phyloP scores from a whole-genome alignment of 176 grass and related monocot genomes.

The Neostapfia colusana region DNA sequence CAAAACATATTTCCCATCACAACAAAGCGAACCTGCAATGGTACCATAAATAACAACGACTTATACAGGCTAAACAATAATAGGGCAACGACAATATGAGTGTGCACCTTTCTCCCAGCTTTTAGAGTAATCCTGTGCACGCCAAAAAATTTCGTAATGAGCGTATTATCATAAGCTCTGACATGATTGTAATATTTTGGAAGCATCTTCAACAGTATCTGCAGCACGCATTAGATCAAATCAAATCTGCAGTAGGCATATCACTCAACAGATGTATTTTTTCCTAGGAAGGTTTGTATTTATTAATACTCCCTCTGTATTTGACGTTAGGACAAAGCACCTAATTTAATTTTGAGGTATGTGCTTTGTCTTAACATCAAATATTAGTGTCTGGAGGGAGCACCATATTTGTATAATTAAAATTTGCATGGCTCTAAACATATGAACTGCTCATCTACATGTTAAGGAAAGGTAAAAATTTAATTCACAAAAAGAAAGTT shows the following conservation, averaged over 20 bases:
- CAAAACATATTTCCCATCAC: conserved; percentile 99
- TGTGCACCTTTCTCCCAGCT: conserved; percentile 68
- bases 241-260: conserved; percentile 65
- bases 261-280: conserved; percentile 37
- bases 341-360: neutral
- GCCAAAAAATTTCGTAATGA: conserved; percentile 98
- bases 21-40: conserved; percentile 83
- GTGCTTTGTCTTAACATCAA: neutral
- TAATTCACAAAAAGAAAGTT: conserved; percentile 9
- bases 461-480: conserved; percentile 16
- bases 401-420: neutral
- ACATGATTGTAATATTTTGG: conserved; percentile 97
- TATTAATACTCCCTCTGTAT: neutral
- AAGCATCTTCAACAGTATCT: conserved; percentile 99
- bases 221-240: conserved; percentile 67
- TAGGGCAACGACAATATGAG: conserved; percentile 22
- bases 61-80: conserved; percentile 27
- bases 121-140: conserved; percentile 86
- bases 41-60: conserved; percentile 22
- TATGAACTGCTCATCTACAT: conserved; percentile 16
- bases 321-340: neutral
- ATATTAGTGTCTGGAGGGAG: neutral
- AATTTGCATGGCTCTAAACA: neutral
- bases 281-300: conserved; percentile 22
- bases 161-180: conserved; percentile 97